Conservation (phyloP, 2,329 filamentous ascomycete species). For the Huntiella abstrusa region DNA sequence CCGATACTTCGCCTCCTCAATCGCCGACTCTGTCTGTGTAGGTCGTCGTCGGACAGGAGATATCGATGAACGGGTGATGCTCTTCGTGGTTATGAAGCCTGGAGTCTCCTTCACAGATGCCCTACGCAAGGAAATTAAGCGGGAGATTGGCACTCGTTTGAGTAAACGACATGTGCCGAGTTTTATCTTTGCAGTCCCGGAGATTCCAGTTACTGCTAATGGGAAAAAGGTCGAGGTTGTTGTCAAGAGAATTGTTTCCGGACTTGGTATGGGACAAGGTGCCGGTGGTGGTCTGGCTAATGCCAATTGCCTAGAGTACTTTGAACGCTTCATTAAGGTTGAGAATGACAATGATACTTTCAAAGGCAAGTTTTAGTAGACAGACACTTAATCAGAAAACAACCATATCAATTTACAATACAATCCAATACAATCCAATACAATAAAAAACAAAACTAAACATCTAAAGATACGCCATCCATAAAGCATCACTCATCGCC, state of each 20-base stretch:
- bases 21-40: slow-evolving; percentile 61
- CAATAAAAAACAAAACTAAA: not conserved
- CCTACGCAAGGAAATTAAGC: slow-evolving; percentile 41
- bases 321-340: not conserved
- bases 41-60: slow-evolving; percentile 49
- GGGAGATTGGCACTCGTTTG: slow-evolving; percentile 44
- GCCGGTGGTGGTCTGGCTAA: slow-evolving; percentile 61
- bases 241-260: slow-evolving; percentile 68
- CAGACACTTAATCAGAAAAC: not conserved
- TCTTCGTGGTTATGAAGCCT: slow-evolving; percentile 37
- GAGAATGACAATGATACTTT: not conserved
- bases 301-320: slow-evolving; percentile 34
- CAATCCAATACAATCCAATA: not conserved
- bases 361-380: not conserved
- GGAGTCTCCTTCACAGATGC: slow-evolving; percentile 33
- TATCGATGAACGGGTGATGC: slow-evolving; percentile 32
- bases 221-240: slow-evolving; percentile 72
- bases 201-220: slow-evolving; percentile 69
- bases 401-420: not conserved
- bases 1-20: slow-evolving; percentile 37
- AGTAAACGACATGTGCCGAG: slow-evolving; percentile 60
- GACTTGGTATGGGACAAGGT: slow-evolving; percentile 33
- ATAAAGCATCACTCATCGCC: slow-evolving; percentile 74
- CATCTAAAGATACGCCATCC: slow-evolving; percentile 70
- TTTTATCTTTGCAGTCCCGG: slow-evolving; percentile 62